Conservation (phyloP, 805 yeast species). For the Clavispora fructus region DNA sequence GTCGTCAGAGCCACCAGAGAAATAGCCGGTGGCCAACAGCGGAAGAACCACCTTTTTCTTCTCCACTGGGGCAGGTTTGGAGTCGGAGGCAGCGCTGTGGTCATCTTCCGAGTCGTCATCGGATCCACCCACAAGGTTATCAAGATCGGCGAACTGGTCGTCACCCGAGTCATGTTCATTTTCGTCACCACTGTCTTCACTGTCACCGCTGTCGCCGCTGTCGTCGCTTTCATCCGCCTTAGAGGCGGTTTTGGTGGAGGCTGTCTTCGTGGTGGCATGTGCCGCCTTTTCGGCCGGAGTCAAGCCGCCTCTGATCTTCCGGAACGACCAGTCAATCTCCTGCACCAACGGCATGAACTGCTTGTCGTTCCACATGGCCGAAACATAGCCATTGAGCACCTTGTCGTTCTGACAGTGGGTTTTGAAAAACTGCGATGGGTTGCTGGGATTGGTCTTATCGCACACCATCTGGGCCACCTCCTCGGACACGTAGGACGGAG, state of each 20-base stretch:
- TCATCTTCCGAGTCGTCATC: conserved; percentile 21
- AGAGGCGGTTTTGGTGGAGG: conserved; percentile 13
- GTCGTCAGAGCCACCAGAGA: conserved; percentile 77
- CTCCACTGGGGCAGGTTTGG: conserved; percentile 7
- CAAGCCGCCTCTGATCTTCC: conserved; percentile 43
- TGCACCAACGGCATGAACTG: conserved; percentile 27
- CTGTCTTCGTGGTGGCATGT: conserved; percentile 21
- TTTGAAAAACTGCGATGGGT: conserved; percentile 47
- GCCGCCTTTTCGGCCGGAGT: conserved; percentile 30
- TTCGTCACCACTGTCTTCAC: conserved; percentile 16
- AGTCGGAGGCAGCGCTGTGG: neutral
- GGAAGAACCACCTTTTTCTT: conserved; percentile 41
- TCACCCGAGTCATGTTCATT: conserved; percentile 16
- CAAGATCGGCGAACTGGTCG: conserved; percentile 32
- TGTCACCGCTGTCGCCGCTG: conserved; percentile 14
- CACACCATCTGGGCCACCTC: conserved; percentile 20
- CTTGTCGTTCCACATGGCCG: conserved; percentile 43
- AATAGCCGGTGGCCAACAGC: conserved; percentile 71
- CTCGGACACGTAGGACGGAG: conserved; percentile 31
- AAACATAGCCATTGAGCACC: conserved; percentile 41
- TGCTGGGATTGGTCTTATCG: conserved; percentile 25
- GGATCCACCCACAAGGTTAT: conserved; percentile 38
- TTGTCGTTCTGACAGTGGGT: conserved; percentile 35
- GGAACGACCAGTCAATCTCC: conserved; percentile 42
- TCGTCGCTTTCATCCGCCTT: conserved; percentile 8